Evolutionary conservation across 1,284 basidiomycete species (phyloP).

Genomic region (Cutaneotrichosporon sp.): DNA sequence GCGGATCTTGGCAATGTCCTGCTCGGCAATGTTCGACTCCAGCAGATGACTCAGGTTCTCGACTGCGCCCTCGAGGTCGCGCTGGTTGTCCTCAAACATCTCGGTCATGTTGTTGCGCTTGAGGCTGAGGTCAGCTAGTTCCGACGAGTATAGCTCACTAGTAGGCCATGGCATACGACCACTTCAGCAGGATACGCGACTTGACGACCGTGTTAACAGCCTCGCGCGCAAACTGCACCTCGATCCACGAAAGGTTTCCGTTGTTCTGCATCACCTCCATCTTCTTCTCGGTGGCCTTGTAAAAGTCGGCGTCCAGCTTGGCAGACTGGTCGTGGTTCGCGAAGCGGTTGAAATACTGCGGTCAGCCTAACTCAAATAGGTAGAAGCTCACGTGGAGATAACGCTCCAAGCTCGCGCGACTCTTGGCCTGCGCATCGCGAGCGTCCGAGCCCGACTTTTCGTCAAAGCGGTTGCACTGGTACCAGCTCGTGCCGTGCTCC

Average conservation of each 20-base stretch:
- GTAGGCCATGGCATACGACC: constrained; percentile 99
- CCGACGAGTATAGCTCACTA: constrained; percentile 53
- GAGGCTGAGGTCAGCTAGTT: constrained; percentile 44
- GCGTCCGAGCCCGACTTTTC: constrained; percentile 86
- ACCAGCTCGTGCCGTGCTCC: constrained; percentile 97
- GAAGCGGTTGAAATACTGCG: constrained; percentile 88
- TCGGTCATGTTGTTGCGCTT: constrained; percentile 86
- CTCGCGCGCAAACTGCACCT: constrained; percentile 97
- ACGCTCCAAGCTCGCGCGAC: constrained; percentile 81
- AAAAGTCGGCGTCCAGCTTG: constrained; percentile 86
- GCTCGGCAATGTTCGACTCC: constrained; percentile 78
- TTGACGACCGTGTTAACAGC: constrained; percentile 86
- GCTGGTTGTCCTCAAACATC: constrained; percentile 95
- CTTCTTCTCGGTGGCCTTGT: constrained; percentile 95
- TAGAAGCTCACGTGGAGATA: constrained; percentile 81
- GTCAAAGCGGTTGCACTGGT: constrained; percentile 95
- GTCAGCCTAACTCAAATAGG: not conserved
- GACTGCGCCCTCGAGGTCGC: constrained; percentile 89
- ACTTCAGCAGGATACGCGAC: constrained; percentile 93
- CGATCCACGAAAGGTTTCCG: constrained; percentile 91
- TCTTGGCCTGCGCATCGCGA: constrained; percentile 80
- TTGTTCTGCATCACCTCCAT: constrained; percentile 99
- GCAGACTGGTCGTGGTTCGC: constrained; percentile 98
- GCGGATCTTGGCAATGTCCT: constrained; percentile 72
- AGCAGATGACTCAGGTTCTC: constrained; percentile 90